These are phyloP conservation scores for Xylaria intraflava DNA, from an alignment of 495 filamentous ascomycete species.

Conservation along the genomic window DNA sequence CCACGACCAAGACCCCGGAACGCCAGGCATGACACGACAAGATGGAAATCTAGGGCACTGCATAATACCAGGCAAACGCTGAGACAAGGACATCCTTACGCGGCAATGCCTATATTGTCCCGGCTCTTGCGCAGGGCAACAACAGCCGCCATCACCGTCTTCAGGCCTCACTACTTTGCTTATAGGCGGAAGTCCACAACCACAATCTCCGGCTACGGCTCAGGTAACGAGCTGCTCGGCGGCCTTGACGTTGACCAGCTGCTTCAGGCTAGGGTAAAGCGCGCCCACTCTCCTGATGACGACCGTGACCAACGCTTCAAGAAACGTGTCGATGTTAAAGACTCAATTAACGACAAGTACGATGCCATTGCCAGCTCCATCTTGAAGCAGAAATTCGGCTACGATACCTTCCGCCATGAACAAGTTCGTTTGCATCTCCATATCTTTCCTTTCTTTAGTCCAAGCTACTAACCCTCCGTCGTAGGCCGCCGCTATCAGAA, in stretches of 20 bases:
- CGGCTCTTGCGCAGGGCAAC: no score
- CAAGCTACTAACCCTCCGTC: not conserved
- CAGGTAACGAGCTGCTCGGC: slow-evolving; percentile 21
- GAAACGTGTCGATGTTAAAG: slow-evolving; percentile 2
- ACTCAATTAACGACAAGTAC: slow-evolving; percentile 9
- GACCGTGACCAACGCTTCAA: not conserved
- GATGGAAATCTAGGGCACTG: no score
- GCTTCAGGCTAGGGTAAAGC: slow-evolving; percentile 6
- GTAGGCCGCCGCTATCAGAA: slow-evolving; percentile 37
- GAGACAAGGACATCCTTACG: no score
- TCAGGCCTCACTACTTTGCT: not conserved
- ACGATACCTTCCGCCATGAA: slow-evolving; percentile 43
- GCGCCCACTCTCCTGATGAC: slow-evolving; percentile 4
- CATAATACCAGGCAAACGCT: no score
- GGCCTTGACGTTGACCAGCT: slow-evolving; percentile 17
- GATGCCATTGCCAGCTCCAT: slow-evolving; percentile 13
- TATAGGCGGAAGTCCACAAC: not conserved
- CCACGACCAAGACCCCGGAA: no score
- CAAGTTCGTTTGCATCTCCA: slow-evolving; percentile 34
- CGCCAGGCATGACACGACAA: no score
- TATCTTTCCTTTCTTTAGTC: not conserved
- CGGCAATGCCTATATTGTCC: no score
- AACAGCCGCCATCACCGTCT: no score
- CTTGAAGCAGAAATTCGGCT: slow-evolving; percentile 42
- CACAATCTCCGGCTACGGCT: slow-evolving; percentile 15